phyloP scores from a whole-genome alignment of 345 rosid genomes.

The Aquilaria yunnanensis region DNA sequence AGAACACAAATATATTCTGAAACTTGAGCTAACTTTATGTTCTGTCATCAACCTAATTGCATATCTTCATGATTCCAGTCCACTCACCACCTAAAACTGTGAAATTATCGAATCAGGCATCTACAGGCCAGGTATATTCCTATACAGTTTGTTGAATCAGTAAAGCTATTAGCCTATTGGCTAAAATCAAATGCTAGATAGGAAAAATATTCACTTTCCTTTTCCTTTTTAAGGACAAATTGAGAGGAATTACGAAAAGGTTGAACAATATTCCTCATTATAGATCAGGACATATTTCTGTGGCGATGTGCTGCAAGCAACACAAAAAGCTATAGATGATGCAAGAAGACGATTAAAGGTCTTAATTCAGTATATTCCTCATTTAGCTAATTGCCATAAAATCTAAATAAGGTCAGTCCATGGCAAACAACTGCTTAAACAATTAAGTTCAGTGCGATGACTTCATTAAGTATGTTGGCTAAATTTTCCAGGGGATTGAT shows the following conservation, averaged over 20 bases:
- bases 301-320: constrained; percentile 75
- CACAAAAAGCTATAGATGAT: constrained; percentile 62
- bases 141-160: neutral
- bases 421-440: neutral
- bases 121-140: constrained; percentile 35
- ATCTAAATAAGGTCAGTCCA: neutral
- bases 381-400: constrained; percentile 9
- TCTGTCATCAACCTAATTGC: constrained; percentile 12
- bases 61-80: constrained; percentile 21
- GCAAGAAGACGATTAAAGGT: constrained; percentile 78
- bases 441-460: too few relatives aligned
- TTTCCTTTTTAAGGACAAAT: constrained; percentile 50
- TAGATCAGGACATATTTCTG: constrained; percentile 79
- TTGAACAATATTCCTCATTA: constrained; percentile 95
- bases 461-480: too few relatives aligned
- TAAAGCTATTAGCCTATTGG: neutral
- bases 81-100: constrained; percentile 23
- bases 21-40: neutral
- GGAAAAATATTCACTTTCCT: constrained; percentile 17
- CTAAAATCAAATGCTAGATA: neutral
- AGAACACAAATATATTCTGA: too few relatives aligned
- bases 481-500: too few relatives aligned
- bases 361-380: constrained; percentile 13
- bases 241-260: constrained; percentile 93
- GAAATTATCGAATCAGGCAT: constrained; percentile 30